phyloP scores from a whole-genome alignment of 768 basidiomycete genomes.

The Guyanaporus albipodus region DNA sequence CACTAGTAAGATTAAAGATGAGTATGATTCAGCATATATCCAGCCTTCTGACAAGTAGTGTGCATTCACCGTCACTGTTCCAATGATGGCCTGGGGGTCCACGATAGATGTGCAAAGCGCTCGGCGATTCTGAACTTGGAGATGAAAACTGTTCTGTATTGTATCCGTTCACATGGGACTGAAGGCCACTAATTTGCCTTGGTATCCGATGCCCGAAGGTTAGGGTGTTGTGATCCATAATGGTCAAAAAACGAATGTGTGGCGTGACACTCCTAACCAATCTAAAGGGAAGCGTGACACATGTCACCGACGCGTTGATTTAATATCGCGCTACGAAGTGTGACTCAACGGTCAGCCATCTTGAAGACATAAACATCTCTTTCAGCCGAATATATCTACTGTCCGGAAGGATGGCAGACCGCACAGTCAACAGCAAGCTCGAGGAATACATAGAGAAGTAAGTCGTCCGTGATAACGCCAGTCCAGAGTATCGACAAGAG shows the following conservation, averaged over 20 bases:
- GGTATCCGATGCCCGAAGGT: background rate
- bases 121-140: constrained; percentile 5
- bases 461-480: constrained; percentile 16
- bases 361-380: background rate
- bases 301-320: constrained; percentile 20
- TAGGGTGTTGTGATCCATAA: constrained; percentile 15
- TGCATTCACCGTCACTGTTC: constrained; percentile 24
- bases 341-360: background rate
- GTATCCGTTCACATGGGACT: background rate
- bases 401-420: constrained; percentile 24
- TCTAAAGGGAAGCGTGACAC: constrained; percentile 15
- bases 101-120: constrained; percentile 2
- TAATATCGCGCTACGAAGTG: too few species aligned
- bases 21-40: constrained; percentile 29
- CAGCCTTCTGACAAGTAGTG: background rate
- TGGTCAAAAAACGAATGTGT: constrained; percentile 8
- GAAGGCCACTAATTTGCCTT: background rate
- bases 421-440: constrained; percentile 46
- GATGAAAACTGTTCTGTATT: constrained; percentile 3
- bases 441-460: constrained; percentile 82
- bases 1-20: constrained; percentile 36
- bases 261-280: background rate
- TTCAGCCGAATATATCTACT: constrained; percentile 11
- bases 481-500: constrained; percentile 15
- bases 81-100: constrained; percentile 4